A percentile compares a stretch with the other conserved stretches of the same genome.
Evolutionary conservation across 495 filamentous ascomycete species (phyloP).

Genomic region (Annulohypoxylon bovei): DNA sequence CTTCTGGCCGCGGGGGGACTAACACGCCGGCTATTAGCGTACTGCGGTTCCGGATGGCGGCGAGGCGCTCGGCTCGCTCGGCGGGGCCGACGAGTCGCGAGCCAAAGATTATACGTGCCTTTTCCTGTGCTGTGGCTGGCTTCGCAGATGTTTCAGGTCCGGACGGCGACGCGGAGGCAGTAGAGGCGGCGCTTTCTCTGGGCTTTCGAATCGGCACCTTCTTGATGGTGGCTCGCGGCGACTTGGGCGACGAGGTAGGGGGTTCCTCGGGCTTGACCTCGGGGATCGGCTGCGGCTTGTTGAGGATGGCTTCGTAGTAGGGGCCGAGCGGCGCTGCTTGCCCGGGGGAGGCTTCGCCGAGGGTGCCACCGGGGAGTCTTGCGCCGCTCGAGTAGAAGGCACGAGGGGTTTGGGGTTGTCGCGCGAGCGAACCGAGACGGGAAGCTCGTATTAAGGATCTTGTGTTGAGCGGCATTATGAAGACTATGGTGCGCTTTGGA

Average conservation of each 20-base stretch:
- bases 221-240: slow-evolving; percentile 33
- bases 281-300: slow-evolving; percentile 51
- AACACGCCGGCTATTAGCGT: slow-evolving; percentile 78
- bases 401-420: slow-evolving; percentile 29
- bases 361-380: slow-evolving; percentile 40
- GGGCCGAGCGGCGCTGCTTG: slow-evolving; percentile 31
- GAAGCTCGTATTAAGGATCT: slow-evolving; percentile 41
- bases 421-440: slow-evolving; percentile 38
- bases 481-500: neutral
- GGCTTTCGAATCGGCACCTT: slow-evolving; percentile 44
- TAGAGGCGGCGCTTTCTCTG: slow-evolving; percentile 19
- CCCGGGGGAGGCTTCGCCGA: slow-evolving; percentile 29
- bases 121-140: slow-evolving; percentile 57
- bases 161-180: slow-evolving; percentile 27
- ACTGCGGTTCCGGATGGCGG: slow-evolving; percentile 61
- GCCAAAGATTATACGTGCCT: slow-evolving; percentile 79
- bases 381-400: slow-evolving; percentile 36
- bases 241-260: slow-evolving; percentile 52
- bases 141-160: slow-evolving; percentile 45
- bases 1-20: slow-evolving; percentile 83
- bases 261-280: slow-evolving; percentile 50
- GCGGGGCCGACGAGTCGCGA: slow-evolving; percentile 72
- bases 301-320: slow-evolving; percentile 60
- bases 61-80: slow-evolving; percentile 71
- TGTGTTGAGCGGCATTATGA: slow-evolving; percentile 40